These are phyloP conservation scores for Handroanthus guayacan DNA, from an alignment of 257 asterid species.

Conservation along the genomic window DNA sequence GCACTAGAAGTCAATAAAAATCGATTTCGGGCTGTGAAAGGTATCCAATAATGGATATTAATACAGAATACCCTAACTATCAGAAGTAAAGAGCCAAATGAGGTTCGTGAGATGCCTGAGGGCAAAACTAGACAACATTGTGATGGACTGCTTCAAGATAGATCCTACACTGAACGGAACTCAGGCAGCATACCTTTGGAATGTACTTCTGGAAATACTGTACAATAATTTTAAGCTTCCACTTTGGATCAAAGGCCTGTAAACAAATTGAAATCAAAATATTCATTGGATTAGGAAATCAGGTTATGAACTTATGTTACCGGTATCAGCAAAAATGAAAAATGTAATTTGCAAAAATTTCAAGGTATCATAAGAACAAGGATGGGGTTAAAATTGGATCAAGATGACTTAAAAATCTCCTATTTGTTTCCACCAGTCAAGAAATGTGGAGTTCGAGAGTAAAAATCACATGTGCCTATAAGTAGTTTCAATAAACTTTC, in stretches of 20 bases:
- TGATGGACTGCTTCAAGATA: slow-evolving; percentile 11
- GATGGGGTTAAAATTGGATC: slow-evolving; percentile 17
- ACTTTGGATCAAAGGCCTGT: slow-evolving; percentile 75
- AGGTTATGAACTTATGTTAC: not conserved
- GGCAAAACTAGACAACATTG: slow-evolving; percentile 12
- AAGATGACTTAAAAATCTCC: not conserved
- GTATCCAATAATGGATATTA: slow-evolving; percentile 7
- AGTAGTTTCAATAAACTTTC: not conserved
- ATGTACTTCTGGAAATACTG: slow-evolving; percentile 85
- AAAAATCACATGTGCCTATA: not conserved
- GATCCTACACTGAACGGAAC: slow-evolving; percentile 20
- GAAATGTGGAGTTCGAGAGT: not conserved
- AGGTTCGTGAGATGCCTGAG: slow-evolving; percentile 22
- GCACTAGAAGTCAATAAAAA: slow-evolving; percentile 4
- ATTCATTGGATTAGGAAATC: slow-evolving; percentile 23
- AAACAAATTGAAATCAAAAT: slow-evolving; percentile 32
- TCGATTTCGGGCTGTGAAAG: not conserved
- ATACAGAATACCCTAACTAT: not conserved
- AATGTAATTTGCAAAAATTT: not conserved
- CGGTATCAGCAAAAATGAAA: not conserved
- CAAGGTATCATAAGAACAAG: not conserved
- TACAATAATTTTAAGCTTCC: slow-evolving; percentile 70
- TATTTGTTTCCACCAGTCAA: not conserved
- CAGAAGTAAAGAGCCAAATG: slow-evolving; percentile 12
- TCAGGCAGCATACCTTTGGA: slow-evolving; percentile 61